Percentiles rank a stretch among this genome's conserved stretches.
phyloP scores from a whole-genome alignment of 1,139 yeast genomes.

The Saccharomycopsis hybrid region DNA sequence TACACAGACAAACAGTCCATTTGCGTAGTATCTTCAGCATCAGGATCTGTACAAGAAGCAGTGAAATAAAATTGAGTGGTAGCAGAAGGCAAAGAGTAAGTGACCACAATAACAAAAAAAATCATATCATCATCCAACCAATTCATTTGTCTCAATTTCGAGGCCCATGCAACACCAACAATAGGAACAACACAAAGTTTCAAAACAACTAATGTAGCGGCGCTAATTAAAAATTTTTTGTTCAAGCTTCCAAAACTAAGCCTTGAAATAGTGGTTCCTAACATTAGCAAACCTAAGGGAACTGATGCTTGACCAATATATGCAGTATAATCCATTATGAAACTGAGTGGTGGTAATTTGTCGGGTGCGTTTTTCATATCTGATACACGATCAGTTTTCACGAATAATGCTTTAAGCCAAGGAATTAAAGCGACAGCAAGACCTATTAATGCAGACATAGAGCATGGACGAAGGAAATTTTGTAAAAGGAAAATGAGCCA shows the following conservation, averaged over 20 bases:
- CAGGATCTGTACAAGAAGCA: constrained; percentile 66
- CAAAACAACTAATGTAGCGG: constrained; percentile 38
- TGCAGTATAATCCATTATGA: constrained; percentile 69
- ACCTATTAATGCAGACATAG: constrained; percentile 56
- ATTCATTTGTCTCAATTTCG: constrained; percentile 39
- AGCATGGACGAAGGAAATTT: constrained; percentile 66
- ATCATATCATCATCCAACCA: constrained; percentile 57
- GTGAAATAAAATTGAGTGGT: constrained; percentile 68
- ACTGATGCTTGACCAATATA: constrained; percentile 86
- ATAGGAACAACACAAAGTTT: constrained; percentile 53
- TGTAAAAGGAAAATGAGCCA: constrained; percentile 36
- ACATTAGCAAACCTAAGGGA: constrained; percentile 71
- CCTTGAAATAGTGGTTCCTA: constrained; percentile 85
- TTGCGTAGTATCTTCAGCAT: constrained; percentile 51
- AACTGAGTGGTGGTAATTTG: constrained; percentile 72
- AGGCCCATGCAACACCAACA: constrained; percentile 53
- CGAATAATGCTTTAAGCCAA: constrained; percentile 77
- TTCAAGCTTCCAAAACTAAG: constrained; percentile 55
- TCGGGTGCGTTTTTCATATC: constrained; percentile 71
- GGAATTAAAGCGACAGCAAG: constrained; percentile 75
- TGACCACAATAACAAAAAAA: constrained; percentile 62
- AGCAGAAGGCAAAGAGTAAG: constrained; percentile 66
- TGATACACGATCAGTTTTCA: constrained; percentile 28
- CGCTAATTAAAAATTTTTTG: constrained; percentile 63
- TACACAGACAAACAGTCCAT: constrained; percentile 69